A percentile compares a stretch with the other conserved stretches of the same genome.
Evolutionary conservation across 352 stramenopile species (phyloP).

Genomic region (Pythium pyrilobum): DNA sequence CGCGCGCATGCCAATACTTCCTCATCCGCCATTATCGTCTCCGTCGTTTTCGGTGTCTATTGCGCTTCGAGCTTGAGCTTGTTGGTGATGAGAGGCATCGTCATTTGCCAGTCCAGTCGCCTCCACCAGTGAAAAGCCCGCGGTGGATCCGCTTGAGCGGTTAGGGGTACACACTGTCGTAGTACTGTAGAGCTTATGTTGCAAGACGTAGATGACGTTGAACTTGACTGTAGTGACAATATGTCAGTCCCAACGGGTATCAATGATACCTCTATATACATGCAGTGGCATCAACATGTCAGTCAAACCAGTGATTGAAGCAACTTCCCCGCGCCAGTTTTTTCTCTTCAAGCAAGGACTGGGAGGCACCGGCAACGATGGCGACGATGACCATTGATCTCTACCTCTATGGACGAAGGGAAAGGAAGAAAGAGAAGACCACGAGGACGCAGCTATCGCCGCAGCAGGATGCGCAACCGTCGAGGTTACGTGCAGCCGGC

Average conservation of each 20-base stretch:
- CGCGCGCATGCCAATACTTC: conserved; percentile 65
- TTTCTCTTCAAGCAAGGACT: too few species aligned
- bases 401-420: too few species aligned
- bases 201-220: conserved; percentile 1
- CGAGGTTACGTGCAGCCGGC: too few species aligned
- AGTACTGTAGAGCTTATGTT: conserved; percentile 4
- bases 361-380: too few species aligned
- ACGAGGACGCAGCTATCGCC: too few species aligned
- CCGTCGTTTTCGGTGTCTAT: background rate
- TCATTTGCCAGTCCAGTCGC: conserved; percentile 12
- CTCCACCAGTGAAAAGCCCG: conserved; percentile 11
- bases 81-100: conserved; percentile 4
- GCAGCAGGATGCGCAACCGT: too few species aligned
- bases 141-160: conserved; percentile 13
- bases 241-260: background rate
- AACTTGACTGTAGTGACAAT: conserved; percentile 8
- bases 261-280: background rate
- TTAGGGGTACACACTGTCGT: conserved; percentile 12
- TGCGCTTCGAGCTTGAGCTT: background rate
- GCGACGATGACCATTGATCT: too few species aligned
- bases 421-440: too few species aligned
- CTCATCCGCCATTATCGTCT: conserved; percentile 21
- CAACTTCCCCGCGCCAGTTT: background rate
- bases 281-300: too few species aligned
- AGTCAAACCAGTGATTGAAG: background rate